Base-by-base conservation (phyloP, 768 basidiomycete genomes). In the Collybiopsis luxurians region DNA sequence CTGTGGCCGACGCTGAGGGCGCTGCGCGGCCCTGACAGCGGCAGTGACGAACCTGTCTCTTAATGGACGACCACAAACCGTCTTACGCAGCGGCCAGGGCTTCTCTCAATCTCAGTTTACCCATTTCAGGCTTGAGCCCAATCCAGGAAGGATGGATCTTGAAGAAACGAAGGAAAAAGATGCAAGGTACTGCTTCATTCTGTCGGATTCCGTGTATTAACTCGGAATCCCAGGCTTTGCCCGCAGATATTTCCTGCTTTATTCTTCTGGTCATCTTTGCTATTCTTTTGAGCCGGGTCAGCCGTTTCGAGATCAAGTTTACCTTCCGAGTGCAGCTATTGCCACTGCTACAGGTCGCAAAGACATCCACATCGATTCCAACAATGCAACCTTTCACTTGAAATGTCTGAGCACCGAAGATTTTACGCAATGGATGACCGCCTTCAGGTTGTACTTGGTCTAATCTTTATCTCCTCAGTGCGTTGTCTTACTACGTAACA, bases 101-200 rank as follows among this genome's bases (percentile, higher is more conserved):
- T 13, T 43, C 53, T 21, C 53, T 54, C 19, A 43, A 28, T 31
- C 42, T 54, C 10, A 30, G 21, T 21, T 54, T 31, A 26, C 46
- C 46, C 13, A 30, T 40, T 36, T 44, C 24, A 26, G 23, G 19
- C 26, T 23, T 36, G 23, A 36, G 23, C 9, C 50, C 31, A 28
- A 65, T 84, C 49, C 77, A 73, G 50, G 79, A 89, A 63, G 91
- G 91, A 73, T 93, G 90, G 90, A 72, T 92, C 4, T 76, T 93
- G 59, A 93, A 93, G 75, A 94, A 94, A 73, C 77, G 91, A 62
- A 76, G 91, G 61, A 92, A 90, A 79, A 90, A 83, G 74, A 86
- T 92, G 87, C 92, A 93, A 76, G 91, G 91, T 86, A 62, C 49
- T 70, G 55, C 54, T 38, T 39, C 34, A 43, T 45, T 45, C 34